Conservation (phyloP, 306 rosid genomes). For the Cucumis sativus region Cucumber_9930_V3 NC_026658.2:709501-710000, state of each 20-base stretch:
- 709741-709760: background rate
- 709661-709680: constrained; percentile 80
- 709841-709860: too few relatives aligned
- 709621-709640: constrained; percentile 96
- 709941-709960: too few relatives aligned
- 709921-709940: too few relatives aligned
- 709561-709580: background rate
- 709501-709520: constrained; percentile 96
- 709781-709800: too few relatives aligned
- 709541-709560: background rate
- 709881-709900: too few relatives aligned
- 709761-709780: too few relatives aligned
- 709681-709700: constrained; percentile 8
- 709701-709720: constrained; percentile 1
- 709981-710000: background rate
- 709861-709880: too few relatives aligned
- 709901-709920: too few relatives aligned
- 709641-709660: constrained; percentile 97
- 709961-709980: background rate
- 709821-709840: too few relatives aligned
- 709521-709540: constrained; percentile 13
- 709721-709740: background rate
- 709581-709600: constrained; percentile 50
- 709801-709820: too few relatives aligned
- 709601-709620: constrained; percentile 91